Evolutionary conservation across 495 filamentous ascomycete species (phyloP), one percentile per base, ranked within the genome.

Genomic region (Podospora fimiseda): DNA sequence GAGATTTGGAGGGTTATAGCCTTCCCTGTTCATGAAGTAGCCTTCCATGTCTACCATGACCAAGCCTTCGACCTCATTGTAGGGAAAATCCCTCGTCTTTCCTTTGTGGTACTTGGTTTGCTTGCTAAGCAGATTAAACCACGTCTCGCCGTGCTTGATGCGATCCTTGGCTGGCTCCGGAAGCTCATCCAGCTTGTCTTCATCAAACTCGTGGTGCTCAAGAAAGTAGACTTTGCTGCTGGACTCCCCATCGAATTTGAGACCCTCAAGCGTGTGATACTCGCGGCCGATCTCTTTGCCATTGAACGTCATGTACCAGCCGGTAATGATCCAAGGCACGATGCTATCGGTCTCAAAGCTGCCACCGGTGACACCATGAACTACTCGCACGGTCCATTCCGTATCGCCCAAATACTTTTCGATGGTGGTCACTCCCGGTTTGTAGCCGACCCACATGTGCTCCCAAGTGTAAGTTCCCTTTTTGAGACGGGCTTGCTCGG

Each of bases 31-130:
- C 43, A 47, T 47, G 8, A 23, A 15, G 11, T 20, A 7, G 3
- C 4, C 43, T 20, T 47, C 27, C n/a, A 47, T 47, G 13, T 47
- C 11, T 20, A 9, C 13, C 43, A 9, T 47, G 8, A 37, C 33
- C 33, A 37, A 37, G 33, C 33, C 33, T n/a, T 37, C 33, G 8
- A 42, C 33, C 36, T 51, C 36, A 38, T 51, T 30, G 49, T 42
- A 16, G 1, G 49, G 49, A 8, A 19, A 51, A 20, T 5, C 5
- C 24, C 11, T 30, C n/a, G 7, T 24, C 24, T 22, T 30, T 9
- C 49, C 49, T 21, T 51, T 40, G 49, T 51, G 36, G 3, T 51
- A 21, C 18, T 23, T 51, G 16, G 36, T 42, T 15, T 51, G 49
- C 16, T 41, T 51, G 5, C 1, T 11, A 3, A 51, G 9, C 19